Evolutionary conservation across 352 stramenopile species (phyloP), one percentile per base, ranked within the genome.

Genomic region (Labyrinthula sp.): DNA sequence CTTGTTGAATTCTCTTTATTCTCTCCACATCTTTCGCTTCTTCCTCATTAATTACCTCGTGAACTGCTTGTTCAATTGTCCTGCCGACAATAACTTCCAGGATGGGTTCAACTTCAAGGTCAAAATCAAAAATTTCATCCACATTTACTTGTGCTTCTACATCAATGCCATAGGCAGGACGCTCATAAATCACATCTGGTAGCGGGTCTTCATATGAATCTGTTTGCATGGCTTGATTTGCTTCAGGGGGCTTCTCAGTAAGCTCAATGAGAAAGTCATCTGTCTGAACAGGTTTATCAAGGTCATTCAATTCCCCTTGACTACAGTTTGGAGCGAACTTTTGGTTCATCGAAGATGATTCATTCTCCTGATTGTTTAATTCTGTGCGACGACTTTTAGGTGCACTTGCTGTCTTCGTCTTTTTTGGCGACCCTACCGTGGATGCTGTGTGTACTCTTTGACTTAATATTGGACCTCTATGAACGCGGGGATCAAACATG

Each of bases 21-120:
- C 78, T 43, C 69, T 63, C 5, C 71, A 63, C 17, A 93, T 86
- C 74, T 4, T 65, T 67, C 12, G 93, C 58, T 58, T 93, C 81
- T 31, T 78, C 72, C 56, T 92, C 80, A 63, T 93, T 78, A 26
- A 92, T 69, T n/a, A 92, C 60, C 52, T 93, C 81, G 27, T 92
- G 62, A 68, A 93, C 75, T 4, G 73, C 65, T n/a, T 89, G 67
- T 65, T 92, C 77, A 1, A 93, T 63, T 14, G 78, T 87, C 63
- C 92, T 93, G 20, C 81, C 80, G 14, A 93, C 79, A 12, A 93
- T 66, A 39, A 93, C 81, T 52, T 93, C 81, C 17, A 93, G 59
- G 33, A 93, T 88, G 12, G 81, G 81, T 45, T 83, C 73, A 17
- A 92, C 80, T 57, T 93, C 81, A 7, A 89, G 39, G 47, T 92